Percentiles rank a stretch among this genome's conserved stretches.
These are phyloP conservation scores for Trypanosoma congolense DNA, from an alignment of 208 protist species.

Conservation along the genomic window DNA sequence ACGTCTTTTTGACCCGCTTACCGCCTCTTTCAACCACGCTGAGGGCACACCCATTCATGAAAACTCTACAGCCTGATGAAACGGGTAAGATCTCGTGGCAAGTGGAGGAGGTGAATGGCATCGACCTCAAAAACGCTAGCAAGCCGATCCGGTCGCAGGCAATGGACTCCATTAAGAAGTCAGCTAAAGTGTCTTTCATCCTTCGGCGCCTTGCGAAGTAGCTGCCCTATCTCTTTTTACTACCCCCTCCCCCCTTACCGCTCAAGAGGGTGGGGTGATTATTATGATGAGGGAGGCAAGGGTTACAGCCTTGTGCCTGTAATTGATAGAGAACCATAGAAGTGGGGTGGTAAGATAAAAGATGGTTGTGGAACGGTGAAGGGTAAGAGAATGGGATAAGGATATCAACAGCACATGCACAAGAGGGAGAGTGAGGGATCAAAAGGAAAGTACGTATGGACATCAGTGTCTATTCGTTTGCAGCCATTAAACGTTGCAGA, in stretches of 20 bases:
- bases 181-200: constrained; percentile 20
- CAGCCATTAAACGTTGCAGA: too few species aligned
- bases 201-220: constrained; percentile 18
- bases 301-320: too few species aligned
- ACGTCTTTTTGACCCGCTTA: constrained; percentile 43
- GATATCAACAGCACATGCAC: too few species aligned
- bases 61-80: constrained; percentile 27
- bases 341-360: too few species aligned
- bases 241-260: background rate
- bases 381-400: too few species aligned
- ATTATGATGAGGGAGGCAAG: too few species aligned
- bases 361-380: too few species aligned
- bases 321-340: too few species aligned
- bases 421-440: too few species aligned
- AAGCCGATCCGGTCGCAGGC: constrained; percentile 31
- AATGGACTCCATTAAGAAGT: constrained; percentile 41
- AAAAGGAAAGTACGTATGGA: too few species aligned
- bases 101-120: constrained; percentile 55
- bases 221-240: too few species aligned
- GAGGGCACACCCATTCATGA: constrained; percentile 36
- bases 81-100: constrained; percentile 39
- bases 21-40: constrained; percentile 28
- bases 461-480: too few species aligned
- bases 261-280: background rate
- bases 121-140: constrained; percentile 31